These are phyloP conservation scores for Striga asiatica DNA, from an alignment of 257 asterid genomes.

Conservation along the genomic window DNA sequence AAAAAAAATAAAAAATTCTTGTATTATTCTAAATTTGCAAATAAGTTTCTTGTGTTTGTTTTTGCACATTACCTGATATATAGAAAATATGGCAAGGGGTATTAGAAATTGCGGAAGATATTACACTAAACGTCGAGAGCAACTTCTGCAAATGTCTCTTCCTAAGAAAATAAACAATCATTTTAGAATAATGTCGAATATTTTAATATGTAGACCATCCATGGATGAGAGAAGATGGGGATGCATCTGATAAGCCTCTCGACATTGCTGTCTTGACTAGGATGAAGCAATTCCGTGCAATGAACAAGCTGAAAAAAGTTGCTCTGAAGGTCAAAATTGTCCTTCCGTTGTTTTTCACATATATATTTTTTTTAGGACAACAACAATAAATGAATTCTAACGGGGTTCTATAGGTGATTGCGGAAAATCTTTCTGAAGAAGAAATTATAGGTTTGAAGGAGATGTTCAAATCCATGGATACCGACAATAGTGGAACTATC, in stretches of 20 bases:
- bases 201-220: slow-evolving; percentile 58
- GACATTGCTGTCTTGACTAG: slow-evolving; percentile 80
- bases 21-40: too few species aligned
- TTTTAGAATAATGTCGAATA: background rate
- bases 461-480: slow-evolving; percentile 91
- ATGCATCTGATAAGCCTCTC: slow-evolving; percentile 88
- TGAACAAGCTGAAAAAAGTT: slow-evolving; percentile 94
- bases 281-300: slow-evolving; percentile 94
- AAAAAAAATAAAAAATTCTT: too few species aligned
- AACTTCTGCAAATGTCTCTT: too few species aligned
- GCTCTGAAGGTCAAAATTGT: slow-evolving; percentile 67
- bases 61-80: too few species aligned
- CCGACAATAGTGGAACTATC: slow-evolving; percentile 85
- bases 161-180: too few species aligned
- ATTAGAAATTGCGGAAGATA: too few species aligned
- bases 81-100: too few species aligned
- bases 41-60: too few species aligned
- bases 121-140: too few species aligned
- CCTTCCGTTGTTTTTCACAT: background rate
- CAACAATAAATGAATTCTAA: background rate
- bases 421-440: slow-evolving; percentile 89
- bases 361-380: background rate
- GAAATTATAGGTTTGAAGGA: slow-evolving; percentile 96
- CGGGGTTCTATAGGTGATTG: slow-evolving; percentile 56
- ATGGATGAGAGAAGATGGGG: slow-evolving; percentile 96